A percentile compares a stretch with the other conserved stretches of the same genome.
phyloP scores from a whole-genome alignment of 2,329 filamentous ascomycete genomes.

The Aspergillus transmontanensis region DNA sequence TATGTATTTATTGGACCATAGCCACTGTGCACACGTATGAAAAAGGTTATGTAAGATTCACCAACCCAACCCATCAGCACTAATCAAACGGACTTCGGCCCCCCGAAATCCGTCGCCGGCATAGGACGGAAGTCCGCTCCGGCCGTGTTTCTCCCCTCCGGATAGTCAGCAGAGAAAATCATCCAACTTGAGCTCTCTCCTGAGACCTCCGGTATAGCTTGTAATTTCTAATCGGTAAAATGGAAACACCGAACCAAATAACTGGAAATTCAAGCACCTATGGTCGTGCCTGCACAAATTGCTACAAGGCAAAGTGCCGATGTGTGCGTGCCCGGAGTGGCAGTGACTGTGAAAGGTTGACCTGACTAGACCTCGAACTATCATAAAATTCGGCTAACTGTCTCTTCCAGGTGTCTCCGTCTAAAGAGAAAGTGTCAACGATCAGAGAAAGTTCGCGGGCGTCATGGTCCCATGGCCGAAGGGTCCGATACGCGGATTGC shows the following conservation, averaged over 20 bases:
- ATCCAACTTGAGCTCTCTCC: no score
- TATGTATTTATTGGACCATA: no score
- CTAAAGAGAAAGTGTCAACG: constrained; percentile 39
- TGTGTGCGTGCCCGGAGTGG: constrained; percentile 25
- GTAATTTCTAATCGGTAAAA: constrained; percentile 3
- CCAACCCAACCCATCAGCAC: no score
- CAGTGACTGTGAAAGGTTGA: constrained; percentile 30
- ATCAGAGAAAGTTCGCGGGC: constrained; percentile 37
- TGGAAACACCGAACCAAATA: constrained; percentile 16
- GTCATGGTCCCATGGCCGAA: constrained; percentile 27
- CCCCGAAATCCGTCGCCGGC: constrained; percentile 8
- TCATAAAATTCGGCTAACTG: constrained; percentile 7
- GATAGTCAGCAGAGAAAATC: no score
- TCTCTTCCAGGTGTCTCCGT: constrained; percentile 34
- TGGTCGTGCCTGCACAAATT: constrained; percentile 32
- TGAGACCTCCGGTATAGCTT: background rate
- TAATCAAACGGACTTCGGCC: no score
- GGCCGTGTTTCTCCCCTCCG: no score
- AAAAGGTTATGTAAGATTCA: no score
- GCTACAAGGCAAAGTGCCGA: constrained; percentile 35
- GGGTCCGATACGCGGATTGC: constrained; percentile 37
- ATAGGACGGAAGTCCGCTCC: background rate
- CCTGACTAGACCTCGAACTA: background rate
- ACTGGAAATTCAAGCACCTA: constrained; percentile 24
- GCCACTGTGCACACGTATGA: no score